Evolutionary conservation across 768 basidiomycete genomes (phyloP), one percentile per base, ranked within the genome.

Genomic region (Trichaptum fuscoviolaceum): DNA sequence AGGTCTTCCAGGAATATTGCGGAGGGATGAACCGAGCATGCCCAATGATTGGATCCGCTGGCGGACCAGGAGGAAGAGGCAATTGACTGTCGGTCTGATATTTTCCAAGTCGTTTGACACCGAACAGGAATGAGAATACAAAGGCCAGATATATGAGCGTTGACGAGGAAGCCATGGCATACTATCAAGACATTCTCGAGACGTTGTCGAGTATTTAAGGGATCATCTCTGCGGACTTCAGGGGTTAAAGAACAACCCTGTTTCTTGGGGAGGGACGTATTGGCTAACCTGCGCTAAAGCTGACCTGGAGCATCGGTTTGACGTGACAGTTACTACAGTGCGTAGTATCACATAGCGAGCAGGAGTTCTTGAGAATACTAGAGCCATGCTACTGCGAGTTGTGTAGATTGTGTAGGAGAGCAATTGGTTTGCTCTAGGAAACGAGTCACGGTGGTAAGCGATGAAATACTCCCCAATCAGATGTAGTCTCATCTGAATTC

Each of bases 11-110:
- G 12, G 64, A 65, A 35, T 65, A 58, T 30, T 69, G 62, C 3
- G 63, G n/a, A 7, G 71, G 65, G n/a, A 73, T 57, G n/a, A 69
- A 65, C 58, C 64, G 70, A 0, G 68, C 65, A 59, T 63, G 70
- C 2, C 72, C 72, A 0, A 71, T 30, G 24, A 73, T 20, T 0
- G 72, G 72, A 1, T 67, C 30, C 17, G 65, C 42, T 23, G 17
- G 58, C 1, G 72, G 72, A 8, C 72, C 72, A 1, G 72, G 72
- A 12, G 70, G 71, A 26, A 67, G 65, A 60, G 62, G 42, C 20
- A 52, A 12, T 52, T 52, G 42, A 20, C 20, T 20, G 12, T 52
- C 20, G 15, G 42, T 15, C 20, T 20, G 42, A 52, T 4, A 52
- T 12, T 52, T 20, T 52, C 42, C 6, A 52, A 52, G 20, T 12